These are phyloP conservation scores for Pyrenula aspistea DNA, from an alignment of 495 filamentous ascomycete species.

Conservation along the genomic window DNA sequence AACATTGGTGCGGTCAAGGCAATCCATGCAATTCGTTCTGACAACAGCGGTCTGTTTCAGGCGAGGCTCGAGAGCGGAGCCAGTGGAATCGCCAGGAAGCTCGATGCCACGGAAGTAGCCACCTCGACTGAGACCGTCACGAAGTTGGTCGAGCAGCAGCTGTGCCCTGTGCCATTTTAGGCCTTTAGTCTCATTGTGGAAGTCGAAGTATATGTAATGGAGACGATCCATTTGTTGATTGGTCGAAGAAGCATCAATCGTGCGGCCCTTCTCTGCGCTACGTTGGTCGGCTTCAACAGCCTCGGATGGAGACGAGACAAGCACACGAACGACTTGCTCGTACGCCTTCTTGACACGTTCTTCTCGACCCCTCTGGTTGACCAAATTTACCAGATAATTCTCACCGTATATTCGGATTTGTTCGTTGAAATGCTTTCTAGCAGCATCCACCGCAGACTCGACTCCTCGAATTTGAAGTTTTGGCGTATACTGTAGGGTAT, in stretches of 20 bases:
- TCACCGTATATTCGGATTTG: constrained; percentile 89
- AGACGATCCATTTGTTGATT: constrained; percentile 62
- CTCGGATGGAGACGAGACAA: constrained; percentile 60
- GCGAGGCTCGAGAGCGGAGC: constrained; percentile 58
- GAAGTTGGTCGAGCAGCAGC: constrained; percentile 69
- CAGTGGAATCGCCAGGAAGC: constrained; percentile 56
- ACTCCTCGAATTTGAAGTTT: constrained; percentile 76
- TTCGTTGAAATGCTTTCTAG: constrained; percentile 77
- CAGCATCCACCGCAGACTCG: constrained; percentile 68
- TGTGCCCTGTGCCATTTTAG: constrained; percentile 86
- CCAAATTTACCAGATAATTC: constrained; percentile 91
- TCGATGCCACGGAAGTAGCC: constrained; percentile 90
- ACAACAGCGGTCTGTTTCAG: constrained; percentile 75
- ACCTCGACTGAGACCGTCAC: constrained; percentile 56
- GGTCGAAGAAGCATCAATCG: constrained; percentile 51
- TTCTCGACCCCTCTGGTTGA: constrained; percentile 90
- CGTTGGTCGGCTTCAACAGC: constrained; percentile 38
- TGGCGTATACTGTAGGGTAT: constrained; percentile 78
- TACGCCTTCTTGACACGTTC: constrained; percentile 79
- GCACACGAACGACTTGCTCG: constrained; percentile 66
- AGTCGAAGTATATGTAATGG: constrained; percentile 97
- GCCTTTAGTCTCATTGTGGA: constrained; percentile 92
- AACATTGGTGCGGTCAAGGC: constrained; percentile 93
- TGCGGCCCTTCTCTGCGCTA: constrained; percentile 68
- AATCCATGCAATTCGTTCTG: constrained; percentile 98